A percentile compares a stretch with the other conserved stretches of the same genome.
Conservation (phyloP, 805 yeast genomes). For the Scheffersomyces ergatensis region DNA sequence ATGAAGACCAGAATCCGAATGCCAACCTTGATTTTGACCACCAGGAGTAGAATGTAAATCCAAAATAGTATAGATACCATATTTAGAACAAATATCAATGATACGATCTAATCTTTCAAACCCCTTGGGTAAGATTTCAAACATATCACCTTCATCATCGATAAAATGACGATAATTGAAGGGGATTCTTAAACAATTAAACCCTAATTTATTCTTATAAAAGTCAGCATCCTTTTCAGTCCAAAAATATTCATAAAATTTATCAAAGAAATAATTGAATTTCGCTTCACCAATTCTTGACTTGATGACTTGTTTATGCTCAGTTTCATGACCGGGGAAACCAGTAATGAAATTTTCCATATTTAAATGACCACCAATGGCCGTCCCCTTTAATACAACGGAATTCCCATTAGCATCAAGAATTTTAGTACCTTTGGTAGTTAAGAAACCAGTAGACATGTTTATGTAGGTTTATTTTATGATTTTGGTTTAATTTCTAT, state of each 20-base stretch:
- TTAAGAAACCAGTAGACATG: slow-evolving; percentile 19
- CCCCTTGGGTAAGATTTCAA: slow-evolving; percentile 40
- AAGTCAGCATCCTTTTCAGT: slow-evolving; percentile 48
- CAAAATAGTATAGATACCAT: slow-evolving; percentile 46
- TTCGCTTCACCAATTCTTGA: slow-evolving; percentile 44
- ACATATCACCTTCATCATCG: slow-evolving; percentile 43
- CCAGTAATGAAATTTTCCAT: slow-evolving; percentile 58
- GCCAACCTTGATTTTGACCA: slow-evolving; percentile 57
- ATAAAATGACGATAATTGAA: slow-evolving; percentile 50
- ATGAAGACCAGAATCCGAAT: slow-evolving; percentile 44
- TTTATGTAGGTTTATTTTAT: no score
- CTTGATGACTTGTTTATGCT: slow-evolving; percentile 40
- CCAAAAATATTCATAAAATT: slow-evolving; percentile 52
- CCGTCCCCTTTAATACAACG: slow-evolving; percentile 46
- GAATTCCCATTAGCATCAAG: slow-evolving; percentile 30
- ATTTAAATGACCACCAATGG: slow-evolving; percentile 49
- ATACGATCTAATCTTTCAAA: slow-evolving; percentile 42
- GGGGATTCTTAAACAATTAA: slow-evolving; percentile 49
- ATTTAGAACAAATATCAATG: slow-evolving; percentile 41
- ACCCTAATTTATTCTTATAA: slow-evolving; percentile 33
- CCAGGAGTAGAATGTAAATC: slow-evolving; percentile 53
- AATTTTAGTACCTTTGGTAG: slow-evolving; percentile 45
- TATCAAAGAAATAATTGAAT: slow-evolving; percentile 46
- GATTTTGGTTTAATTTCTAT: no score
- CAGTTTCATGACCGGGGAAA: slow-evolving; percentile 51